A percentile compares a stretch with the other conserved stretches of the same genome.
Evolutionary conservation across 805 yeast species (phyloP).

Genomic region (Candida xiaguanensis): DNA sequence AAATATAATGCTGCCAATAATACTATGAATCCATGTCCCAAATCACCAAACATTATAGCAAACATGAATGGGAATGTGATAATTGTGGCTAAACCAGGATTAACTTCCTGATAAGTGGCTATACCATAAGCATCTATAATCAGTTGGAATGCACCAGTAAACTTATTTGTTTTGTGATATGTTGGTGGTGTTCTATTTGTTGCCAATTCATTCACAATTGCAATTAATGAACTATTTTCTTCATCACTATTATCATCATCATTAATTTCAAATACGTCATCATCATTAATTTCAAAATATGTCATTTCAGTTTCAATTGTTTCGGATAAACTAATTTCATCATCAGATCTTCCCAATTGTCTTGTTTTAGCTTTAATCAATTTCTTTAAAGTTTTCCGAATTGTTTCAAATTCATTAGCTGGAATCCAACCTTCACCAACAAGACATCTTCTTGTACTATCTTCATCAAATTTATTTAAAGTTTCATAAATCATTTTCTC

Average conservation of each 20-base stretch:
- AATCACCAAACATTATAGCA: slow-evolving; percentile 81
- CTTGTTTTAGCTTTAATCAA: slow-evolving; percentile 37
- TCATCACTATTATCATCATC: slow-evolving; percentile 14
- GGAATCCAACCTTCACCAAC: slow-evolving; percentile 80
- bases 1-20: slow-evolving; percentile 51
- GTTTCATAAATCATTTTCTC: slow-evolving; percentile 58
- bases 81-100: slow-evolving; percentile 71
- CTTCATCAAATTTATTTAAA: slow-evolving; percentile 66
- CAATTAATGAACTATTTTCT: slow-evolving; percentile 21
- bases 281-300: slow-evolving; percentile 22
- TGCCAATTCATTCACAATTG: slow-evolving; percentile 54
- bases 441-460: slow-evolving; percentile 58
- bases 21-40: slow-evolving; percentile 72
- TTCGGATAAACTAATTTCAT: not conserved
- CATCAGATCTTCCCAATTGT: slow-evolving; percentile 1
- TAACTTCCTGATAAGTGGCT: slow-evolving; percentile 71
- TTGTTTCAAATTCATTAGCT: slow-evolving; percentile 39
- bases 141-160: slow-evolving; percentile 64
- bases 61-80: slow-evolving; percentile 80
- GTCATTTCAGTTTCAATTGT: slow-evolving; percentile 11
- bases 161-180: slow-evolving; percentile 64
- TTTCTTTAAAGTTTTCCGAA: slow-evolving; percentile 37
- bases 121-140: slow-evolving; percentile 77
- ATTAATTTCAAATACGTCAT: slow-evolving; percentile 10
- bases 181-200: slow-evolving; percentile 73